A percentile compares a stretch with the other conserved stretches of the same genome.
phyloP scores from a whole-genome alignment of 495 filamentous ascomycete genomes.

The Copromyces sp. region DNA sequence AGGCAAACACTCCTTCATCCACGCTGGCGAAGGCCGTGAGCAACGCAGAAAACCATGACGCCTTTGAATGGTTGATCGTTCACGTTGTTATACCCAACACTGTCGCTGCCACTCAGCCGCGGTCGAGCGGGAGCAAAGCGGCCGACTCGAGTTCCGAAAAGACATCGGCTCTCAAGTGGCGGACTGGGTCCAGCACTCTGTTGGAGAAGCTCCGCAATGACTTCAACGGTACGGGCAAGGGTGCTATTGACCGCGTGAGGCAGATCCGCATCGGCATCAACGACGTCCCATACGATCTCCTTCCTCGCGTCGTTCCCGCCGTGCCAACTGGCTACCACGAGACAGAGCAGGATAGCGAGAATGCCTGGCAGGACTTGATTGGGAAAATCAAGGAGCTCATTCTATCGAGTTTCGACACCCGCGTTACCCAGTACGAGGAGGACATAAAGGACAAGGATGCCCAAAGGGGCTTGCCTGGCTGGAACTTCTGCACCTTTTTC shows the following conservation, averaged over 20 bases:
- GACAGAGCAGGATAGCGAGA: constrained; percentile 57
- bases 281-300: constrained; percentile 47
- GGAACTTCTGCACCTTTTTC: constrained; percentile 99
- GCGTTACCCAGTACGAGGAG: constrained; percentile 91
- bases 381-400: constrained; percentile 81
- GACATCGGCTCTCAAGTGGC: constrained; percentile 49
- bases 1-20: constrained; percentile 50
- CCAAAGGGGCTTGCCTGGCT: constrained; percentile 80
- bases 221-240: constrained; percentile 80
- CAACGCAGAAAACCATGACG: constrained; percentile 72
- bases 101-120: constrained; percentile 58
- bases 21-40: constrained; percentile 37
- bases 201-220: constrained; percentile 85
- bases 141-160: constrained; percentile 33
- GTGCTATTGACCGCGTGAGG: constrained; percentile 64
- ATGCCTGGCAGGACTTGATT: constrained; percentile 72
- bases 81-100: constrained; percentile 83
- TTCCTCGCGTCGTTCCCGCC: constrained; percentile 45
- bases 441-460: constrained; percentile 91
- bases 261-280: constrained; percentile 70
- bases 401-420: constrained; percentile 77
- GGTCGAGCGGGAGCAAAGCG: constrained; percentile 29
- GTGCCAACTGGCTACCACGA: constrained; percentile 50
- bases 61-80: constrained; percentile 92
- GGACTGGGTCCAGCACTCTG: constrained; percentile 65